These are phyloP conservation scores for Epichloe elymi DNA, from an alignment of 2,329 filamentous ascomycete species.

Conservation along the genomic window DNA sequence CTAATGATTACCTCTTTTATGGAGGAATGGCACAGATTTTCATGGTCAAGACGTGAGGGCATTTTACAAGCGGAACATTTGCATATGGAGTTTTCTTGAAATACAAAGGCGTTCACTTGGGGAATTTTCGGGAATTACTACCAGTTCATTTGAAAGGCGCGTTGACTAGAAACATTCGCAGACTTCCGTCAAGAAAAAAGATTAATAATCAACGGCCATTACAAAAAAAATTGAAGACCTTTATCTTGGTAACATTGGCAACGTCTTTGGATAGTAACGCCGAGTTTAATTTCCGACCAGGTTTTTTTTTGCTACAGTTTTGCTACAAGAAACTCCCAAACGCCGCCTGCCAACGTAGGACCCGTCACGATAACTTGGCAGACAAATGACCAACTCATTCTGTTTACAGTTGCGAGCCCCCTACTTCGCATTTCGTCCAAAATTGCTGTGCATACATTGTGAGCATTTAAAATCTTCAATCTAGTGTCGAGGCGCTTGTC, in stretches of 20 bases:
- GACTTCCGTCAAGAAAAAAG: no score
- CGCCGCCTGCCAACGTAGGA: neutral
- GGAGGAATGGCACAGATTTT: conserved; percentile 38
- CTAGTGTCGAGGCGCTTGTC: neutral
- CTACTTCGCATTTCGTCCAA: conserved; percentile 19
- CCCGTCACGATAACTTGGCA: neutral
- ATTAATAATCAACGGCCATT: no score
- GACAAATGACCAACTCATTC: neutral
- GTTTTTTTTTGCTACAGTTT: neutral
- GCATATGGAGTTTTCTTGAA: neutral
- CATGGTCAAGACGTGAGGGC: conserved; percentile 43
- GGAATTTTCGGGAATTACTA: fast-evolving
- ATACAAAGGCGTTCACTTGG: neutral
- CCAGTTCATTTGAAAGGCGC: no score
- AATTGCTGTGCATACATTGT: conserved; percentile 14
- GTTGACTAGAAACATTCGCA: no score
- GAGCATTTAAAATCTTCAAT: neutral
- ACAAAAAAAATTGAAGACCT: fast-evolving
- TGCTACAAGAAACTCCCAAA: neutral
- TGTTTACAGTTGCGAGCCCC: neutral
- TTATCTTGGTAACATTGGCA: no score
- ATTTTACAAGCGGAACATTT: neutral
- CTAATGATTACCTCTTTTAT: neutral
- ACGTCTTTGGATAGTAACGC: no score
- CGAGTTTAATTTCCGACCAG: no score